Base-by-base conservation (phyloP, 306 rosid genomes). In the Corylus heterophylla region DNA sequence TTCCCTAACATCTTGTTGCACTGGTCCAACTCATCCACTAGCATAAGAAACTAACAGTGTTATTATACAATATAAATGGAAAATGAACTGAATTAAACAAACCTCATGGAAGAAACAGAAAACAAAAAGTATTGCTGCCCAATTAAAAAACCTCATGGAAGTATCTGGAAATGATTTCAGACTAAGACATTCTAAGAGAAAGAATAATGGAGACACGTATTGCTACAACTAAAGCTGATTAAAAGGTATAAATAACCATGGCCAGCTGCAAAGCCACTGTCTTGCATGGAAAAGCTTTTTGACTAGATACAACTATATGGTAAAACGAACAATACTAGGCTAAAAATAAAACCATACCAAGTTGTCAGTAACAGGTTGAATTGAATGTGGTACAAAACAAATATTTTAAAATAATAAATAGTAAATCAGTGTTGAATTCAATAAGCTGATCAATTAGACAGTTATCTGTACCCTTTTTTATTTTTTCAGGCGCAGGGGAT, bases 11-110 rank as follows among this genome's bases (percentile, higher is more conserved):
- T 87, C 94, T 90, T 96, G 89, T 90, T 96, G 89, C 99, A 96
- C 86, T 88, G 89, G 77, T 93, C 98, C 93, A 96, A 77, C 70
- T 96, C 99, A 88, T 96, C 99, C 83, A 96, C 99, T 96, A 87
- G 85, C 75, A 80, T 79, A 87, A 22, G 71, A 86, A 81, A 74
- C 67, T 74, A 81, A 48, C 17, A 74, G 58, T 67, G 52, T 74
- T 18, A 76, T 80, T 66, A 74, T 77, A 54, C 58, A 79, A 64
- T 64, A 75, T 44, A 71, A 69, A 27, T 55, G 17, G 50, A 64
- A 12, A 73, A 25, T 52, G 14, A 80, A 48, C 44, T 8, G 31
- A n/a, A 37, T 68, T 68, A 25, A 74, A 50, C 18, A 73, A 59
- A 62, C 31, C 11, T 47, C 13, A 56, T 45, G 59, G 61, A 79